These are phyloP conservation scores for Scedosporium aurantiacum DNA, from an alignment of 2,329 filamentous ascomycete species.

Conservation along the genomic window DNA sequence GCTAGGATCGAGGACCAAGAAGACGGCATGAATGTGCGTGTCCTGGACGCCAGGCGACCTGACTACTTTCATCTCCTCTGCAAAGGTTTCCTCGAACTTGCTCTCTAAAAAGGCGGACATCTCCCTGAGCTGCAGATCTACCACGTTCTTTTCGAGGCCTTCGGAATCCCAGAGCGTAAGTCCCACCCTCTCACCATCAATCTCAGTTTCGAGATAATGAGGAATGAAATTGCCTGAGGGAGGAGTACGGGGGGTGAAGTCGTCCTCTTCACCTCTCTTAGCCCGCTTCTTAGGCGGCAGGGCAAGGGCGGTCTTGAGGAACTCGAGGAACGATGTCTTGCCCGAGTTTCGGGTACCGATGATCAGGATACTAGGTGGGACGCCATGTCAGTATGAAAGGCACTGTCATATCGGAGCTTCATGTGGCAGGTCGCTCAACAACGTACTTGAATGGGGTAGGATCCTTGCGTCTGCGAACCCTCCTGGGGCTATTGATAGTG, in stretches of 20 bases:
- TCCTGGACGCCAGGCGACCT: constrained; percentile 87
- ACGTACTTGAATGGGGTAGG: constrained; percentile 97
- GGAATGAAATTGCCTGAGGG: constrained; percentile 66
- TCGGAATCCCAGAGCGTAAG: constrained; percentile 95
- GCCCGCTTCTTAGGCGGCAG: constrained; percentile 69
- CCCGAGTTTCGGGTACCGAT: constrained; percentile 79
- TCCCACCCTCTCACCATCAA: constrained; percentile 83
- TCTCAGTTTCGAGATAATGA: constrained; percentile 87
- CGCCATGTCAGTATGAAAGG: not conserved
- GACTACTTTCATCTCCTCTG: constrained; percentile 94
- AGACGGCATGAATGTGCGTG: constrained; percentile 94
- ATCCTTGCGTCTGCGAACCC: constrained; percentile 89
- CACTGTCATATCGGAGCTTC: not conserved
- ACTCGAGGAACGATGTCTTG: constrained; percentile 95
- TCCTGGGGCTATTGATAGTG: constrained; percentile 83
- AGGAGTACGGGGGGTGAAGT: constrained; percentile 38
- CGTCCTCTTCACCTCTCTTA: constrained; percentile 46
- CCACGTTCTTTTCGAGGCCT: constrained; percentile 86
- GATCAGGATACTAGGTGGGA: constrained; percentile 61
- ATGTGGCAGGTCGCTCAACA: not conserved
- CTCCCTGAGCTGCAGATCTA: constrained; percentile 86
- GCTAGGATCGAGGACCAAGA: constrained; percentile 79
- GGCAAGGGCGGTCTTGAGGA: constrained; percentile 77
- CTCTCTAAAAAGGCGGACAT: constrained; percentile 89
- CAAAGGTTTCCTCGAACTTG: constrained; percentile 97